These are phyloP conservation scores for Jacaranda copaia DNA, from an alignment of 257 asterid genomes.

Conservation along the genomic window DNA sequence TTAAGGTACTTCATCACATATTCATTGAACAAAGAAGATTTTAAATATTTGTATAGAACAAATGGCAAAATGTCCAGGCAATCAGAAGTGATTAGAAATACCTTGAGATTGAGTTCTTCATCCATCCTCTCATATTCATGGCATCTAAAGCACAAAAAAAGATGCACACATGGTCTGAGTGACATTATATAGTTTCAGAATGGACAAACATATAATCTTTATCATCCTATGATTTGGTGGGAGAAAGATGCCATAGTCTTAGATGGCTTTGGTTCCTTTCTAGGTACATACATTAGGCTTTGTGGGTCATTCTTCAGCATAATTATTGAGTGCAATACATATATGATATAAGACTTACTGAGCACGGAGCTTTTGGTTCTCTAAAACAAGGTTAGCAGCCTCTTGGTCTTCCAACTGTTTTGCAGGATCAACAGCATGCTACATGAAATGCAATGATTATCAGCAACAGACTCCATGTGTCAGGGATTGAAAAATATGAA, in stretches of 20 bases:
- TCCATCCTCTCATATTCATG: conserved; percentile 59
- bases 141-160: conserved; percentile 57
- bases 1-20: neutral
- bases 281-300: conserved; percentile 8
- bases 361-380: conserved; percentile 61
- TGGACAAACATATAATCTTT: neutral
- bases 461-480: conserved; percentile 32
- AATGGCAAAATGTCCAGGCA: conserved; percentile 8
- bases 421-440: conserved; percentile 52
- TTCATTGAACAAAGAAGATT: conserved; percentile 2
- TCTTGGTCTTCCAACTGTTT: conserved; percentile 45
- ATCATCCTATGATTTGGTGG: conserved; percentile 5
- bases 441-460: conserved; percentile 34
- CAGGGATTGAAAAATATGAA: neutral
- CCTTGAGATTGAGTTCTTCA: conserved; percentile 72
- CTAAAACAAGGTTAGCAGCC: conserved; percentile 53
- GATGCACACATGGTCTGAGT: neutral
- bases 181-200: conserved; percentile 1
- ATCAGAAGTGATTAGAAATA: conserved; percentile 31
- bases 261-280: conserved; percentile 14
- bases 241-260: neutral
- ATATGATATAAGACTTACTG: conserved; percentile 56
- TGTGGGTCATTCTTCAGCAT: neutral
- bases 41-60: neutral
- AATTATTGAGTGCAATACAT: conserved; percentile 11